A percentile compares a stretch with the other conserved stretches of the same genome.
phyloP scores from a whole-genome alignment of 352 stramenopile genomes.

The Thalassiosira hispida region DNA sequence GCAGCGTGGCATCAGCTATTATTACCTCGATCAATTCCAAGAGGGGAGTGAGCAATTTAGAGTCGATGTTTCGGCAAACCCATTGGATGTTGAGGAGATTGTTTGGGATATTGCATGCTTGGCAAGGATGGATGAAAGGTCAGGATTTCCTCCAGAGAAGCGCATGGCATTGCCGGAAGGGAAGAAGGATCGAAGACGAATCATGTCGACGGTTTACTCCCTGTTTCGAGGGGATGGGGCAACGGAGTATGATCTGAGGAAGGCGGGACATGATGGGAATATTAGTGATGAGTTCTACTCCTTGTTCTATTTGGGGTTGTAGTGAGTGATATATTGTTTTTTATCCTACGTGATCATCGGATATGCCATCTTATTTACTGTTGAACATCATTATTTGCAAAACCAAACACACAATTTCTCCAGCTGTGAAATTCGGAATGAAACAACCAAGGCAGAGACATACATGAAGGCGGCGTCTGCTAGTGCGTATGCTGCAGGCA shows the following conservation, averaged over 20 bases:
- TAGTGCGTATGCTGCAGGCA: conserved; percentile 59
- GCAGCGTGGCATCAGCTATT: conserved; percentile 69
- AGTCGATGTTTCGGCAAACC: conserved; percentile 53
- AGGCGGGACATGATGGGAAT: conserved; percentile 56
- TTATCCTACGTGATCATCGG: too few relatives aligned
- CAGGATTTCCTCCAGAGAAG: conserved; percentile 38
- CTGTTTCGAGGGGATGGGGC: conserved; percentile 68
- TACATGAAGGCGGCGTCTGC: conserved; percentile 69
- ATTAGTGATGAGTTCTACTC: conserved; percentile 77
- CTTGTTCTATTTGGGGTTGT: conserved; percentile 77
- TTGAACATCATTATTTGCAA: too few relatives aligned
- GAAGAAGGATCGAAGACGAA: conserved; percentile 68
- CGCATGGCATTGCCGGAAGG: conserved; percentile 57
- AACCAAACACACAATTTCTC: too few relatives aligned
- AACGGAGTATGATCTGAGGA: conserved; percentile 62
- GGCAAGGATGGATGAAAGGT: conserved; percentile 28
- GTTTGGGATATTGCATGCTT: conserved; percentile 81
- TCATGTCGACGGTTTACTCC: conserved; percentile 76
- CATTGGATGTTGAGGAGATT: conserved; percentile 79
- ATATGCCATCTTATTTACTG: too few relatives aligned
- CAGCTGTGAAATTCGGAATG: conserved; percentile 59
- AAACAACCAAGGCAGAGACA: conserved; percentile 55
- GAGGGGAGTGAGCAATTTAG: conserved; percentile 55
- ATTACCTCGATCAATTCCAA: conserved; percentile 64
- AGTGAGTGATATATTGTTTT: conserved; percentile 22